Evolutionary conservation across 495 filamentous ascomycete genomes (phyloP).

Genomic region (Lasiosphaeria hispida): DNA sequence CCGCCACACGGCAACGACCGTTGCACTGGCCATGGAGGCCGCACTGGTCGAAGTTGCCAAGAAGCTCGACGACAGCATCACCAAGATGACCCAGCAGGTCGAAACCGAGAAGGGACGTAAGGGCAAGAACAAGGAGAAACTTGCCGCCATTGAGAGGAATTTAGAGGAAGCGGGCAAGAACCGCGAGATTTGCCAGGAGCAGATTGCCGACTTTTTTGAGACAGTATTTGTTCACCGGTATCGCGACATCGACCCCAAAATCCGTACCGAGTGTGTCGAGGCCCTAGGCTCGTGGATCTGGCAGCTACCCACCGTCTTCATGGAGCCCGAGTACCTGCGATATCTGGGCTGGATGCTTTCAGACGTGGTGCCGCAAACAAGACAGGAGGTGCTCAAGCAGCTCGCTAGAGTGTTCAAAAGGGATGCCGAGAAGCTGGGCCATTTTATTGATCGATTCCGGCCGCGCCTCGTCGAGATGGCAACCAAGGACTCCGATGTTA

Average conservation of each 20-base stretch:
- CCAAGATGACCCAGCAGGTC: constrained; percentile 77
- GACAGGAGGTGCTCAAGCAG: constrained; percentile 78
- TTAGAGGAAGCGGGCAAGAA: constrained; percentile 65
- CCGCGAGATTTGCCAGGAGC: constrained; percentile 59
- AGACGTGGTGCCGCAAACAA: constrained; percentile 64
- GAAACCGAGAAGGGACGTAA: constrained; percentile 78
- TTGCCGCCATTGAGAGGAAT: constrained; percentile 63
- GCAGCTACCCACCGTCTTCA: constrained; percentile 77
- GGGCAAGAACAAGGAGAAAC: constrained; percentile 52
- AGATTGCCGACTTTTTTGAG: constrained; percentile 79
- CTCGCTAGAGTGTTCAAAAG: constrained; percentile 73
- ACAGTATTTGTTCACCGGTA: constrained; percentile 92
- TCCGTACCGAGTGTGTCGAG: constrained; percentile 78
- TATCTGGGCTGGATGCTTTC: constrained; percentile 95
- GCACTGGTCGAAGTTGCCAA: constrained; percentile 68
- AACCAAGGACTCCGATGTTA: constrained; percentile 70
- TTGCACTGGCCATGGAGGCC: constrained; percentile 70
- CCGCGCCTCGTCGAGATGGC: constrained; percentile 92
- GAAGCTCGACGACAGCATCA: constrained; percentile 59
- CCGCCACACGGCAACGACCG: constrained; percentile 84
- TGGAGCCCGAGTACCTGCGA: constrained; percentile 80
- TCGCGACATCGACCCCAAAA: constrained; percentile 84
- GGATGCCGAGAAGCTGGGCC: constrained; percentile 71
- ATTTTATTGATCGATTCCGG: constrained; percentile 88
- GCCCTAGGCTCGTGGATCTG: constrained; percentile 86